phyloP scores from a whole-genome alignment of 371 early-diverging fungal species.

The Mucor saturninus region DNA sequence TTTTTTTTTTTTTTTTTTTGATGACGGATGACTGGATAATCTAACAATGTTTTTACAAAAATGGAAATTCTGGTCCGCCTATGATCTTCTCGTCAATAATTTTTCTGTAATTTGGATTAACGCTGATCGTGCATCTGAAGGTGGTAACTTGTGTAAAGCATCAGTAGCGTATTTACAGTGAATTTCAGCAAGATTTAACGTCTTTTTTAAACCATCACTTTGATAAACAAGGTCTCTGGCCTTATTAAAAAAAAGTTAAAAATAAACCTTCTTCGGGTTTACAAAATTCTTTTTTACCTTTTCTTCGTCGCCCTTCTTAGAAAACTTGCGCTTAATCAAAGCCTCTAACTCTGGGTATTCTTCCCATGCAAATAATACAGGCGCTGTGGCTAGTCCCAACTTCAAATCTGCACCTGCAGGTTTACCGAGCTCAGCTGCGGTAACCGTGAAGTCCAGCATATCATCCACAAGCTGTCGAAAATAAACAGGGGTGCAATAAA shows the following conservation, averaged over 20 bases:
- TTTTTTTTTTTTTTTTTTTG: constrained; percentile 12
- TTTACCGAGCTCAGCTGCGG: constrained; percentile 86
- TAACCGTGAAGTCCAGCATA: constrained; percentile 88
- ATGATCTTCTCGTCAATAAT: constrained; percentile 43
- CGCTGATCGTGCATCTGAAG: constrained; percentile 72
- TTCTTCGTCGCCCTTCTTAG: constrained; percentile 40
- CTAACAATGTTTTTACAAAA: neutral
- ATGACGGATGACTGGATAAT: neutral
- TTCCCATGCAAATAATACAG: constrained; percentile 93
- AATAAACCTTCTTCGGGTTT: constrained; percentile 5
- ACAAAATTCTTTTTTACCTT: constrained; percentile 1
- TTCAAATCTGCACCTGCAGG: constrained; percentile 14
- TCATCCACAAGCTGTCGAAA: constrained; percentile 84
- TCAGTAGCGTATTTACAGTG: constrained; percentile 67
- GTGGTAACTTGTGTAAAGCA: constrained; percentile 63
- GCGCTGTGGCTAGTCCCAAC: constrained; percentile 71
- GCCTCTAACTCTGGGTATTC: constrained; percentile 85
- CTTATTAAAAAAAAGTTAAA: constrained; percentile 28
- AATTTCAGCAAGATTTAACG: constrained; percentile 58
- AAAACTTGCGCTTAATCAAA: constrained; percentile 87
- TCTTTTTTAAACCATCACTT: constrained; percentile 73
- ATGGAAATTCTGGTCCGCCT: constrained; percentile 1
- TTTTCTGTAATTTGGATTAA: constrained; percentile 68
- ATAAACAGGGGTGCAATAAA: constrained; percentile 6
- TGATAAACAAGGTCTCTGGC: constrained; percentile 73